Evolutionary conservation across 116 monocot species (phyloP).

Genomic region (Papilionanthe hybrid): DNA sequence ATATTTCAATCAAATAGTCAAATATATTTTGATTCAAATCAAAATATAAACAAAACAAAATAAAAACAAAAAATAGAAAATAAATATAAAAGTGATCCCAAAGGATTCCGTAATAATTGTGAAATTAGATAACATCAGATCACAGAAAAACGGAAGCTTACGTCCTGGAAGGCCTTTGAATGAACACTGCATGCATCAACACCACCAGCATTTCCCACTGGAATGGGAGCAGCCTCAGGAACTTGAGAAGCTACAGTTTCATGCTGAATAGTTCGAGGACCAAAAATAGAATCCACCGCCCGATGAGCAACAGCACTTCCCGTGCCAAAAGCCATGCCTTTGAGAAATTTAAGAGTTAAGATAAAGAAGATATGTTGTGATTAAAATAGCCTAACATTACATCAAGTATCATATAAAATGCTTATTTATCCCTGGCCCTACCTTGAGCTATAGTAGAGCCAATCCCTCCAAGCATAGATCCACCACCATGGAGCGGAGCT

Average conservation of each 20-base stretch:
- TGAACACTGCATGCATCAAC: constrained; percentile 53
- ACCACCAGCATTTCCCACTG: constrained; percentile 20
- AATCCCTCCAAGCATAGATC: constrained; percentile 37
- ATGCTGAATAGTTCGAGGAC: constrained; percentile 52
- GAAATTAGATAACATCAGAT: not conserved
- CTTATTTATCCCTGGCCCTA: not conserved
- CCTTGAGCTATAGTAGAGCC: constrained; percentile 43
- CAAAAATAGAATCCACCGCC: constrained; percentile 56
- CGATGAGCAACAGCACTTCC: constrained; percentile 62
- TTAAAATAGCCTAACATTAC: not conserved
- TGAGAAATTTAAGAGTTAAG: not conserved
- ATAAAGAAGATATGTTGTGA: not conserved
- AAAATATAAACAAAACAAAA: no score
- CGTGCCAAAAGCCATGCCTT: constrained; percentile 63
- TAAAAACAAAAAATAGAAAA: no score
- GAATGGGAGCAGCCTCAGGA: constrained; percentile 28
- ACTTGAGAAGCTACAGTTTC: constrained; percentile 25
- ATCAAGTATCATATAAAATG: not conserved
- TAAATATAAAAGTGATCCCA: no score
- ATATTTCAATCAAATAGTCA: no score
- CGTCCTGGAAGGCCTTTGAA: constrained; percentile 61
- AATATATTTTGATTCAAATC: no score
- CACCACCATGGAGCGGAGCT: constrained; percentile 45
- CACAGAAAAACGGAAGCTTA: constrained; percentile 10
- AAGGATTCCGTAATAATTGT: no score